These are phyloP conservation scores for Pleodorina starrii DNA, from an alignment of 139 green algal species.

Conservation along the genomic window DNA sequence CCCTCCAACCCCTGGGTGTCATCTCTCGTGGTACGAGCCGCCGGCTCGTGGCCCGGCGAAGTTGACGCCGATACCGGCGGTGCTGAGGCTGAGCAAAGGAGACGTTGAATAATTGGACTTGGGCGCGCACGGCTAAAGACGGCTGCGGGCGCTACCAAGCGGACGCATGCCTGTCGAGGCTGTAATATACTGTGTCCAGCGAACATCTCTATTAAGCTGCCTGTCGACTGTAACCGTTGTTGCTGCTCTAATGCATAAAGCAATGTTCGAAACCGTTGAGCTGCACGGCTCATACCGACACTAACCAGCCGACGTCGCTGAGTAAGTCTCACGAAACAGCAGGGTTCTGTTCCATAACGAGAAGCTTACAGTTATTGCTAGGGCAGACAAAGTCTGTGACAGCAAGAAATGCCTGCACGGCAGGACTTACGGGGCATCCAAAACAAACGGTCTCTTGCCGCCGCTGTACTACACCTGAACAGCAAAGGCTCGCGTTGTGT, in stretches of 20 bases:
- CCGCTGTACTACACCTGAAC: too few relatives aligned
- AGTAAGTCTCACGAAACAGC: too few relatives aligned
- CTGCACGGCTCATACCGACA: not conserved
- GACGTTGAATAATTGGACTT: not conserved
- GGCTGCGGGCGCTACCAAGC: not conserved
- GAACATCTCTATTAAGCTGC: not conserved
- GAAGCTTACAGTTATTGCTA: too few relatives aligned
- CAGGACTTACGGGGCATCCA: too few relatives aligned
- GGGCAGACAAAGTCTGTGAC: too few relatives aligned
- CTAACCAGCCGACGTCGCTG: too few relatives aligned
- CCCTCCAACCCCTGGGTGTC: not conserved
- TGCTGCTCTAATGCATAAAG: slow-evolving; percentile 6
- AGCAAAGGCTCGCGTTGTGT: too few relatives aligned
- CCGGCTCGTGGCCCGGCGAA: not conserved
- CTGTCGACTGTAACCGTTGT: too few relatives aligned
- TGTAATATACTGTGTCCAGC: not conserved
- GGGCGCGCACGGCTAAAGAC: not conserved
- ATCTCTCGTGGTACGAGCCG: not conserved
- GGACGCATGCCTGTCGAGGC: not conserved
- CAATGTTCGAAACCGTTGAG: not conserved
- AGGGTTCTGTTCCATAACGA: too few relatives aligned
- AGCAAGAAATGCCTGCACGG: too few relatives aligned
- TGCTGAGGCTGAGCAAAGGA: not conserved
- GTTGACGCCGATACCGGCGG: not conserved
- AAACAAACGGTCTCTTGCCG: too few relatives aligned